Evolutionary conservation across 257 asterid genomes (phyloP).

Genomic region (Coffea eugenioides): DNA sequence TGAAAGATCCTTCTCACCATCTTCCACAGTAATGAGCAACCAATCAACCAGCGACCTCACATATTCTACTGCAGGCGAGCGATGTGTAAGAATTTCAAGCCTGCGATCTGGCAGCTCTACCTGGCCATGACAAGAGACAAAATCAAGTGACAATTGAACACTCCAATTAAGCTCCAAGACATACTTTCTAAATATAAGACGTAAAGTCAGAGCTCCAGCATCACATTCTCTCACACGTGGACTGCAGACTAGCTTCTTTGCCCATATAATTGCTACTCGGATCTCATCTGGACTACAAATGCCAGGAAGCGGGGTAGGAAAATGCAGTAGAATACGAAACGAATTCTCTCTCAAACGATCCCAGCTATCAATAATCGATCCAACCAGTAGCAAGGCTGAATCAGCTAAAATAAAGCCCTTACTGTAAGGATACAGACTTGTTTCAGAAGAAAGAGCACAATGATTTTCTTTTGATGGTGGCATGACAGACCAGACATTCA

Average conservation of each 20-base stretch:
- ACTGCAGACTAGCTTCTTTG: conserved; percentile 81
- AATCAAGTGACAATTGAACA: conserved; percentile 49
- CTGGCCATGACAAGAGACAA: conserved; percentile 36
- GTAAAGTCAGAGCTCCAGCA: conserved; percentile 93
- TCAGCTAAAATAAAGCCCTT: conserved; percentile 62
- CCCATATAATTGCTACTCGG: conserved; percentile 66
- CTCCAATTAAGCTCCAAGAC: conserved; percentile 79
- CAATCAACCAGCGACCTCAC: conserved; percentile 76
- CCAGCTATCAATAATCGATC: conserved; percentile 97
- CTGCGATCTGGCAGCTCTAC: conserved; percentile 37
- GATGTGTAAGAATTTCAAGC: conserved; percentile 22
- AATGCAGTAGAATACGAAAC: conserved; percentile 66
- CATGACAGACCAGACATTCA: conserved; percentile 74
- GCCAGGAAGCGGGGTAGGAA: conserved; percentile 95
- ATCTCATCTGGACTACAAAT: conserved; percentile 54
- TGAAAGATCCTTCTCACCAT: conserved; percentile 80
- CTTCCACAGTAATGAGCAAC: conserved; percentile 74
- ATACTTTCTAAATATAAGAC: conserved; percentile 85
- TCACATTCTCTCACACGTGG: conserved; percentile 99
- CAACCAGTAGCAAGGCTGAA: conserved; percentile 80
- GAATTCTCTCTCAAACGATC: conserved; percentile 82
- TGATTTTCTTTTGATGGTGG: conserved; percentile 34
- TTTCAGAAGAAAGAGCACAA: conserved; percentile 38
- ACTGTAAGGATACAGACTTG: conserved; percentile 58
- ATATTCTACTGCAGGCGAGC: conserved; percentile 59